Percentiles rank a stretch among this genome's conserved stretches.
Evolutionary conservation across 225 moss, liverwort and hornwort species (phyloP).

Genomic region (Antitrichia curtipendula): DNA sequence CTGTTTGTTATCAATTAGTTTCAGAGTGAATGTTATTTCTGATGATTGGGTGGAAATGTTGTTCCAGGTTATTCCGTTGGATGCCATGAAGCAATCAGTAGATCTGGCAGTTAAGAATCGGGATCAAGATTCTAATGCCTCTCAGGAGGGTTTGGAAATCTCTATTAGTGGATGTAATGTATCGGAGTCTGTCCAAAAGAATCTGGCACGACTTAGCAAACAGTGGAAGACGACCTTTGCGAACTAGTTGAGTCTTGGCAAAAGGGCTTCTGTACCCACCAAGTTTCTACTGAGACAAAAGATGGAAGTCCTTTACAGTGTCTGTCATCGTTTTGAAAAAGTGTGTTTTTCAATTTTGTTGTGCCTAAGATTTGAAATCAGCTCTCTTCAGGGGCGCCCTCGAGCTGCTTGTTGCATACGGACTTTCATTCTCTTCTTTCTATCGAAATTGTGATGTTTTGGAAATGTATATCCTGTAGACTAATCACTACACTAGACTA

Average conservation of each 20-base stretch:
- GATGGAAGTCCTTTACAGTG: neutral
- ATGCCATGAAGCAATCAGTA: conserved; percentile 42
- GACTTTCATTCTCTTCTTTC: neutral
- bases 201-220: conserved; percentile 24
- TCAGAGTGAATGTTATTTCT: neutral
- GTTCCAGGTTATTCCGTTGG: conserved; percentile 46
- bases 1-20: neutral
- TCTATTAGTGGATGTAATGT: conserved; percentile 52
- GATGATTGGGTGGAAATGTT: neutral
- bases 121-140: neutral
- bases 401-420: neutral
- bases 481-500: neutral
- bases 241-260: neutral
- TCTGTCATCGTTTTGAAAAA: neutral
- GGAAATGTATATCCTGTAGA: neutral
- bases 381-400: neutral
- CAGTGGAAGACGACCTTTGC: conserved; percentile 42
- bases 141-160: conserved; percentile 37
- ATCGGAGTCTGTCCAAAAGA: conserved; percentile 37
- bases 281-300: neutral
- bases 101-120: conserved; percentile 20
- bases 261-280: neutral
- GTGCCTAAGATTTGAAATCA: neutral
- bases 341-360: neutral
- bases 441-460: neutral